A percentile compares a stretch with the other conserved stretches of the same genome.
phyloP scores from a whole-genome alignment of 768 basidiomycete species.

The Boletellus emodensis region DNA sequence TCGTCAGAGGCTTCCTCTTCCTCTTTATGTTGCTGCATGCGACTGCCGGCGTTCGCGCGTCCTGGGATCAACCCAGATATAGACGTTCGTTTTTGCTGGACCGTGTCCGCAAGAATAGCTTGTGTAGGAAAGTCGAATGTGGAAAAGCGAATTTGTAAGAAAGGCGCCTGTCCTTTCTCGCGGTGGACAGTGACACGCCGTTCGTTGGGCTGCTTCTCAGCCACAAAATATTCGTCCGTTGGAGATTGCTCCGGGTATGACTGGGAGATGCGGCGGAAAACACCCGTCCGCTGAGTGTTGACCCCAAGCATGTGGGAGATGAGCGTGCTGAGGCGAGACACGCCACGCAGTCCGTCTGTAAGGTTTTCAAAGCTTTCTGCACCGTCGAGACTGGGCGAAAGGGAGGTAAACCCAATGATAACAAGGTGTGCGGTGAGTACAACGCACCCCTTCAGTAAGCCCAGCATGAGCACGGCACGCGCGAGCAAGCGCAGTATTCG shows the following conservation, averaged over 20 bases:
- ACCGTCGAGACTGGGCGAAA: constrained; percentile 43
- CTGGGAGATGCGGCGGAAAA: constrained; percentile 53
- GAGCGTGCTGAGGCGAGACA: constrained; percentile 20
- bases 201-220: constrained; percentile 8
- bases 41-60: neutral
- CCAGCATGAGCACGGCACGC: constrained; percentile 55
- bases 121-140: constrained; percentile 39
- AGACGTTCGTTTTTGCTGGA: constrained; percentile 16
- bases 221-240: constrained; percentile 1
- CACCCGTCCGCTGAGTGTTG: constrained; percentile 46
- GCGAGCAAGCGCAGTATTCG: constrained; percentile 55
- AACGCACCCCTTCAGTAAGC: constrained; percentile 64
- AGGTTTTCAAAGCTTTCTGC: constrained; percentile 52
- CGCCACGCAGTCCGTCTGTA: constrained; percentile 34
- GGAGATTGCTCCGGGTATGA: constrained; percentile 23
- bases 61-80: constrained; percentile 8
- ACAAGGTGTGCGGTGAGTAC: neutral
- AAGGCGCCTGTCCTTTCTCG: constrained; percentile 43
- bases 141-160: constrained; percentile 55
- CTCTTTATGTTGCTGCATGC: neutral
- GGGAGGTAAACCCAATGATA: neutral
- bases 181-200: constrained; percentile 51
- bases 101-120: constrained; percentile 10
- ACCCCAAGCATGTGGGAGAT: constrained; percentile 48
- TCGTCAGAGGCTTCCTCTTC: constrained; percentile 9